Percentiles rank a stretch among this genome's conserved stretches.
Conservation (phyloP, 257 asterid species). For the Lantana camara region DNA sequence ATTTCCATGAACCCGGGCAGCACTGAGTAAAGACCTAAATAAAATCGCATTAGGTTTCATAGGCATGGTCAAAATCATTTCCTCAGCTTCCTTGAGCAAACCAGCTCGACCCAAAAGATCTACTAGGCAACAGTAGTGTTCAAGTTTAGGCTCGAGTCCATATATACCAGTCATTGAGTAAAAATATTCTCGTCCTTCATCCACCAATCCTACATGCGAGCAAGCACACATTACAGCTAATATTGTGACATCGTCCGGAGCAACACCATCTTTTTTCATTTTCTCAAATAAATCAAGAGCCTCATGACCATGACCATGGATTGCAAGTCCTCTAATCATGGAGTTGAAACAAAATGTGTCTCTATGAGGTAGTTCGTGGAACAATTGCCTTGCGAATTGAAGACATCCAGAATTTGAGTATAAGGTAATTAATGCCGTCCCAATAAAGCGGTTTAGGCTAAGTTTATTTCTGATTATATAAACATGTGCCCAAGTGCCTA, state of each 20-base stretch:
- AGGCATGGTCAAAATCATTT: constrained; percentile 45
- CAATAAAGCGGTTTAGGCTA: constrained; percentile 47
- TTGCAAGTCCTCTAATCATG: constrained; percentile 71
- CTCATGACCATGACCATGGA: constrained; percentile 57
- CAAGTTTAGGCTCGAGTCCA: constrained; percentile 55
- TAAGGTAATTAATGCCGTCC: constrained; percentile 58
- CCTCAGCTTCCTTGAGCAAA: constrained; percentile 53
- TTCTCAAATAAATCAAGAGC: constrained; percentile 56
- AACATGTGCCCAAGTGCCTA: constrained; percentile 65
- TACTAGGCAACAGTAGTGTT: constrained; percentile 71
- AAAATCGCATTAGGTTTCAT: constrained; percentile 56
- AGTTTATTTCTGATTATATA: constrained; percentile 43
- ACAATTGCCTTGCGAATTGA: constrained; percentile 49
- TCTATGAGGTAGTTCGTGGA: constrained; percentile 42
- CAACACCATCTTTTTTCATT: constrained; percentile 46
- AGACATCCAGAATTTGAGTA: constrained; percentile 65
- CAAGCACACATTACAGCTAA: constrained; percentile 64
- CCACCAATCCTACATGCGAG: constrained; percentile 69
- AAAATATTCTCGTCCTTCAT: constrained; percentile 55
- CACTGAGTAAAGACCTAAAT: constrained; percentile 70
- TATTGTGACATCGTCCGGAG: constrained; percentile 55
- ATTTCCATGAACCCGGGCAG: constrained; percentile 64
- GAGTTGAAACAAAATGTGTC: constrained; percentile 65
- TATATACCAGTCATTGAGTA: constrained; percentile 45
- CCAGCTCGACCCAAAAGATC: constrained; percentile 77